Evolutionary conservation across 257 asterid species (phyloP).

Genomic region (Avicennia marina): DNA sequence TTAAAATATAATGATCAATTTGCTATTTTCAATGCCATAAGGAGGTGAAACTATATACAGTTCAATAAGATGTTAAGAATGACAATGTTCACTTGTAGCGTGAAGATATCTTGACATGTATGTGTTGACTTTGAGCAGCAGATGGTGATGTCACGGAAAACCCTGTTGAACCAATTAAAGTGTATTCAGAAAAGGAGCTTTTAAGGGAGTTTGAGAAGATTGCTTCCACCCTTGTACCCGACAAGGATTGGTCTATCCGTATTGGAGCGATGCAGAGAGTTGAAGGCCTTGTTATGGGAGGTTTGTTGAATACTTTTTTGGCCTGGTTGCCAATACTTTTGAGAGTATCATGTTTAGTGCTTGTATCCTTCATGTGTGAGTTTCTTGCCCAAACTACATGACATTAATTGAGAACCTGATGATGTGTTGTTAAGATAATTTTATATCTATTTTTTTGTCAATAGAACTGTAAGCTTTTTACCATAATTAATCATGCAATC

Average conservation of each 20-base stretch:
- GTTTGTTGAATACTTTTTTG: slow-evolving; percentile 35
- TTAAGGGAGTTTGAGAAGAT: slow-evolving; percentile 94
- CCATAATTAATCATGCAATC: neutral
- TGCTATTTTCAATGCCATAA: neutral
- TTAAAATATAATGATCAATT: too few relatives aligned
- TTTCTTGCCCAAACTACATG: too few relatives aligned
- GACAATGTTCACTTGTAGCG: neutral
- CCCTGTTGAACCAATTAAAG: slow-evolving; percentile 90
- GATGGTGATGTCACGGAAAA: slow-evolving; percentile 89
- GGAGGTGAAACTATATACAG: neutral
- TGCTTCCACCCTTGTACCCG: slow-evolving; percentile 88
- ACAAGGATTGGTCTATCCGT: slow-evolving; percentile 97
- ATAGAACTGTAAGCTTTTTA: too few relatives aligned
- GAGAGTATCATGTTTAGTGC: neutral
- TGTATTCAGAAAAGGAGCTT: slow-evolving; percentile 94
- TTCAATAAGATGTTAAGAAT: neutral
- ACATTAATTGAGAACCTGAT: too few relatives aligned
- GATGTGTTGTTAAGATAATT: too few relatives aligned
- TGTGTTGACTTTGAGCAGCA: slow-evolving; percentile 50
- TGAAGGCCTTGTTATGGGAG: slow-evolving; percentile 94
- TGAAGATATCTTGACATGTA: too few relatives aligned
- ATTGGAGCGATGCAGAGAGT: slow-evolving; percentile 95
- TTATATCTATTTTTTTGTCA: too few relatives aligned
- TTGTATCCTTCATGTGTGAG: neutral
- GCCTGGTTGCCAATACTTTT: neutral